Conservation (phyloP, 1,284 basidiomycete species). For the Cutaneotrichosporon daszewskae region DNA sequence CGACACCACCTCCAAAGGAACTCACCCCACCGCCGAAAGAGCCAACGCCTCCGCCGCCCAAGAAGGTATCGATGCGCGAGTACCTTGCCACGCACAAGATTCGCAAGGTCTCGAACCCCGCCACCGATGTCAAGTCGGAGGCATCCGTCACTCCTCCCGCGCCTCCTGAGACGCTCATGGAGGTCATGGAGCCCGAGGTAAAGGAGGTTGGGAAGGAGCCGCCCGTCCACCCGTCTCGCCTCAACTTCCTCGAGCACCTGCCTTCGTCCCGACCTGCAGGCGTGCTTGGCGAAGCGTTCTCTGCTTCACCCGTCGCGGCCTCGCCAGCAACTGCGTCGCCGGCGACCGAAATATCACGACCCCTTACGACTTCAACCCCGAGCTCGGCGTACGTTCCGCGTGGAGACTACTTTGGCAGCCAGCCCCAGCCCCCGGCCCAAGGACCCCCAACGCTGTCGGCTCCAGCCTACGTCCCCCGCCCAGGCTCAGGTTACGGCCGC, state of each 20-base stretch:
- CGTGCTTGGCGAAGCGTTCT: slow-evolving; percentile 3
- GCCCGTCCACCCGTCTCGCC: slow-evolving; percentile 6
- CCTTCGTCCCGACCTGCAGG: slow-evolving; percentile 12
- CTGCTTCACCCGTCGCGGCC: slow-evolving; percentile 1
- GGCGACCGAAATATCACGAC: neutral
- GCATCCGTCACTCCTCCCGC: too few relatives aligned
- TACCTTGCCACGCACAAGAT: slow-evolving; percentile 38
- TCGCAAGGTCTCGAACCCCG: slow-evolving; percentile 23
- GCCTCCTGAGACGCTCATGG: neutral
- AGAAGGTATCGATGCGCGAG: slow-evolving; percentile 38
- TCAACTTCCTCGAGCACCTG: slow-evolving; percentile 33
- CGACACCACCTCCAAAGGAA: slow-evolving; percentile 22
- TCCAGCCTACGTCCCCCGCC: slow-evolving; percentile 3
- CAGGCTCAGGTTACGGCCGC: slow-evolving; percentile 5
- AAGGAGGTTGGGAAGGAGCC: neutral
- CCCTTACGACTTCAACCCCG: slow-evolving; percentile 6
- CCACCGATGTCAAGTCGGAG: neutral
- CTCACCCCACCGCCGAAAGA: slow-evolving; percentile 33
- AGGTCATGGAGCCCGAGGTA: neutral
- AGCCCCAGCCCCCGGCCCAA: neutral
- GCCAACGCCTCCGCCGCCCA: slow-evolving; percentile 28
- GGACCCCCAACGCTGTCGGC: slow-evolving; percentile 4
- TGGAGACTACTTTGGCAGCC: slow-evolving; percentile 21
- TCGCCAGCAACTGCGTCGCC: neutral
- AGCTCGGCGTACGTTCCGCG: slow-evolving; percentile 22